phyloP scores from a whole-genome alignment of 2,329 filamentous ascomycete species.

The Trichoderma sp. region DNA sequence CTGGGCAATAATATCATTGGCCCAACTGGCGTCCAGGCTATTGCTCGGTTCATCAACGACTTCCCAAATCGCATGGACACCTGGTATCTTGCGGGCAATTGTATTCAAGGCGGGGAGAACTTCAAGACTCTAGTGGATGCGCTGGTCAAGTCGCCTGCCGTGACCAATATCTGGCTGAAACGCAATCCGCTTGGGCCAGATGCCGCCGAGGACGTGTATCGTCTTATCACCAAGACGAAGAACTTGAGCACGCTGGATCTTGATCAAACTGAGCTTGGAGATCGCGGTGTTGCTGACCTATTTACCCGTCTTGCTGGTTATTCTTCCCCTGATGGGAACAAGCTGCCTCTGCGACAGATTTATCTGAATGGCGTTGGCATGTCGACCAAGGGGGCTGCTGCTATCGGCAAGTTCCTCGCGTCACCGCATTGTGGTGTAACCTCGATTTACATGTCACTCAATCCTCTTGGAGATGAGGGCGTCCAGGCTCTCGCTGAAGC shows the following conservation, averaged over 20 bases:
- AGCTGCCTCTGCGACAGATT: constrained; percentile 42
- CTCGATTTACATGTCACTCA: constrained; percentile 45
- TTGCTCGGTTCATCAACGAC: constrained; percentile 51
- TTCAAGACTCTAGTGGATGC: constrained; percentile 50
- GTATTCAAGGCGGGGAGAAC: constrained; percentile 48
- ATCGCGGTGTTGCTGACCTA: constrained; percentile 49
- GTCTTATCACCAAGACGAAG: constrained; percentile 48
- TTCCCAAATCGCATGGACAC: constrained; percentile 55
- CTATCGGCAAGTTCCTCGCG: constrained; percentile 41
- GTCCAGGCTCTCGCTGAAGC: constrained; percentile 38
- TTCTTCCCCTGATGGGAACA: constrained; percentile 36
- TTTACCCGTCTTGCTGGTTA: constrained; percentile 46
- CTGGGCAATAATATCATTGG: constrained; percentile 60
- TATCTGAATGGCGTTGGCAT: constrained; percentile 46
- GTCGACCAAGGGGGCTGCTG: constrained; percentile 37
- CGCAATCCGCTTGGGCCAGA: constrained; percentile 53
- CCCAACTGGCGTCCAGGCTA: constrained; percentile 50
- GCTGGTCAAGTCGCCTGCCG: constrained; percentile 47
- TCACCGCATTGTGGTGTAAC: constrained; percentile 42
- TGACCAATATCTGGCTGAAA: constrained; percentile 59
- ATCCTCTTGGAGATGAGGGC: constrained; percentile 44
- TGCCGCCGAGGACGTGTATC: constrained; percentile 47
- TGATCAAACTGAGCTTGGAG: constrained; percentile 57
- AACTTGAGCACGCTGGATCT: constrained; percentile 55
- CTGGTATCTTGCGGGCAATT: constrained; percentile 61